These are phyloP conservation scores for Clathrospora elynae DNA, from an alignment of 2,329 filamentous ascomycete species.

Conservation along the genomic window DNA sequence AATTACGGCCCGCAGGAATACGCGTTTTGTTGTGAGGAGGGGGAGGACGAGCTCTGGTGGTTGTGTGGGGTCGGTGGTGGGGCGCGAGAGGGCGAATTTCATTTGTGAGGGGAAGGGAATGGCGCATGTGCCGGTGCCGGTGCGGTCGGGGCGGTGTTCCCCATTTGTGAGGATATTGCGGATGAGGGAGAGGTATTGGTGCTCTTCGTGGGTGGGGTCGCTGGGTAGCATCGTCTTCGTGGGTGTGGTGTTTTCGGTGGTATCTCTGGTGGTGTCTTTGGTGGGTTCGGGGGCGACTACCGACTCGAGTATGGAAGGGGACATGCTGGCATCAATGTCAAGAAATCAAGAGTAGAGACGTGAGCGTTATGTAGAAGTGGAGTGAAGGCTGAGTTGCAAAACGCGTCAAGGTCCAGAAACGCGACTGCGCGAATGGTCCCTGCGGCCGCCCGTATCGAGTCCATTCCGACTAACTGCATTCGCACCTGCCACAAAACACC, in stretches of 20 bases:
- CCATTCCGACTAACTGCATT: slow-evolving; percentile 28
- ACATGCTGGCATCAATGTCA: slow-evolving; percentile 23
- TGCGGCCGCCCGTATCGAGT: slow-evolving; percentile 25
- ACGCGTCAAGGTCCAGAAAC: slow-evolving; percentile 33
- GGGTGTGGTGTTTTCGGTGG: slow-evolving; percentile 17
- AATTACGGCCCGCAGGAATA: slow-evolving; percentile 88
- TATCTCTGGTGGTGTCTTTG: slow-evolving; percentile 23
- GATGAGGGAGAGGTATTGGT: slow-evolving; percentile 91
- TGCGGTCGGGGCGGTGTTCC: slow-evolving; percentile 88
- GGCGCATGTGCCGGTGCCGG: slow-evolving; percentile 89
- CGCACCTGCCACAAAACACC: slow-evolving; percentile 31
- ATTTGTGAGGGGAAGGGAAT: slow-evolving; percentile 86
- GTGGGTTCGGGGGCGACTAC: slow-evolving; percentile 25
- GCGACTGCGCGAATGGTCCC: slow-evolving; percentile 39
- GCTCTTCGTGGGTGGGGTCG: slow-evolving; percentile 72
- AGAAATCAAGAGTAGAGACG: not conserved
- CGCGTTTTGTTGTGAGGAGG: slow-evolving; percentile 95
- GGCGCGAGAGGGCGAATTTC: slow-evolving; percentile 78
- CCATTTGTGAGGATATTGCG: slow-evolving; percentile 80
- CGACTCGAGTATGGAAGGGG: slow-evolving; percentile 35
- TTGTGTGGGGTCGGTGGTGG: slow-evolving; percentile 47
- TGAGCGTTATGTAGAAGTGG: not conserved
- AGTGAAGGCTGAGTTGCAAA: slow-evolving; percentile 20
- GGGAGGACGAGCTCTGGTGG: slow-evolving; percentile 71
- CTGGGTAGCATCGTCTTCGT: slow-evolving; percentile 14